These are phyloP conservation scores for Fusarium phyllophilum DNA, from an alignment of 2,329 filamentous ascomycete genomes.

Conservation along the genomic window DNA sequence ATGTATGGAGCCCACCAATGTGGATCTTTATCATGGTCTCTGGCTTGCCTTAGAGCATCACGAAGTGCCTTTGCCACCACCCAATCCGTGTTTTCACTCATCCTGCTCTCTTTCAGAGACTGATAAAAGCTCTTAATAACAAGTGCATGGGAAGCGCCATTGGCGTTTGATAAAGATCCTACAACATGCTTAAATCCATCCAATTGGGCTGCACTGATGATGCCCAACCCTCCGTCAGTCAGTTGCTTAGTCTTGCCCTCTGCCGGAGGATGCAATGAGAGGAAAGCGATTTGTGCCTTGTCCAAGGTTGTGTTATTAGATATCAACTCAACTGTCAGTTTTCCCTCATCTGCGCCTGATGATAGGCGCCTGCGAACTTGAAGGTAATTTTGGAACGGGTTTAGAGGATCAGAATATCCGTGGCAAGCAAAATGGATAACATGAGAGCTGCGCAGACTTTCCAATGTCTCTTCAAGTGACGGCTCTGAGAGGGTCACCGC, in stretches of 20 bases:
- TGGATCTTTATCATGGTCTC: background rate
- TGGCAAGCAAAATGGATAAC: background rate
- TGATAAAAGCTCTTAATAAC: background rate
- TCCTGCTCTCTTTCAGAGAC: background rate
- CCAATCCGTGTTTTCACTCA: background rate
- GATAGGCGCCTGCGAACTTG: background rate
- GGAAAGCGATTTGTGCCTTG: background rate
- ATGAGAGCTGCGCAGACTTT: background rate
- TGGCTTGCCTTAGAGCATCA: background rate
- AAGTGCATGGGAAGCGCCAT: background rate
- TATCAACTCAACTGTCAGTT: background rate
- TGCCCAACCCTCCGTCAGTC: background rate
- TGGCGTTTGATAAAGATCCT: background rate
- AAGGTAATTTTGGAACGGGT: background rate
- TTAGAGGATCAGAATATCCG: background rate
- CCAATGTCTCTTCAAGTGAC: background rate
- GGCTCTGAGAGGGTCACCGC: background rate
- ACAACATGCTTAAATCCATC: background rate
- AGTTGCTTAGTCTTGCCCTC: background rate
- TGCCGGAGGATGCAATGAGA: background rate
- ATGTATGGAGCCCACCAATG: background rate
- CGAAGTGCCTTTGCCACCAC: background rate
- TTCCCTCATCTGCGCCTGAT: background rate
- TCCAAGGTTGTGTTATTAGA: background rate
- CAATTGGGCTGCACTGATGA: background rate